A percentile compares a stretch with the other conserved stretches of the same genome.
Conservation (phyloP, 106 monocot species). For the Vanilla planifolia region DNA sequence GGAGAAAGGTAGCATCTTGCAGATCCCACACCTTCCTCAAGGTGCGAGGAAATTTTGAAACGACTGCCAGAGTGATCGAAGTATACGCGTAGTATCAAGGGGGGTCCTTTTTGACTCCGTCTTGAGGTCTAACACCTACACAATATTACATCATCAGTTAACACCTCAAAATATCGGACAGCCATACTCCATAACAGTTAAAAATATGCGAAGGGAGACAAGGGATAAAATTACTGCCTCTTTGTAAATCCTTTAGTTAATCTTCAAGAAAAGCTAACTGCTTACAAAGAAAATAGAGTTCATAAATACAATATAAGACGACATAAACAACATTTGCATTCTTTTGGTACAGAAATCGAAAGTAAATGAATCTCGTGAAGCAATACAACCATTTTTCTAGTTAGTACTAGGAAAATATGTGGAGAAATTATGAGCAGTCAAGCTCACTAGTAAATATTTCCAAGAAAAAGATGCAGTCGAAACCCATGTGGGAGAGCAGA, state of each 20-base stretch:
- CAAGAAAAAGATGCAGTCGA: too few relatives aligned
- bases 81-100: slow-evolving; percentile 14
- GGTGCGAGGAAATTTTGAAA: slow-evolving; percentile 56
- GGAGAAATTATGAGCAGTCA: too few relatives aligned
- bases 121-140: slow-evolving; percentile 29
- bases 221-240: background rate
- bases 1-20: slow-evolving; percentile 19
- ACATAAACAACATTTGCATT: too few relatives aligned
- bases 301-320: background rate
- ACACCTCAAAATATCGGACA: too few relatives aligned
- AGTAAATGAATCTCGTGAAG: too few relatives aligned
- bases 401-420: too few relatives aligned
- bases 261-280: background rate
- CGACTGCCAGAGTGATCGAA: slow-evolving; percentile 75
- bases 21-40: slow-evolving; percentile 82
- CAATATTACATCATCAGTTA: background rate
- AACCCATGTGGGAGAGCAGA: too few relatives aligned
- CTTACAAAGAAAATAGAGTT: background rate
- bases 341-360: too few relatives aligned
- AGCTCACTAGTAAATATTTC: too few relatives aligned
- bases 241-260: background rate
- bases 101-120: slow-evolving; percentile 28
- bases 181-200: background rate
- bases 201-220: background rate
- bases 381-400: too few relatives aligned